A percentile compares a stretch with the other conserved stretches of the same genome.
phyloP scores from a whole-genome alignment of 257 asterid genomes.

The Galeopsis tetrahit region DNA sequence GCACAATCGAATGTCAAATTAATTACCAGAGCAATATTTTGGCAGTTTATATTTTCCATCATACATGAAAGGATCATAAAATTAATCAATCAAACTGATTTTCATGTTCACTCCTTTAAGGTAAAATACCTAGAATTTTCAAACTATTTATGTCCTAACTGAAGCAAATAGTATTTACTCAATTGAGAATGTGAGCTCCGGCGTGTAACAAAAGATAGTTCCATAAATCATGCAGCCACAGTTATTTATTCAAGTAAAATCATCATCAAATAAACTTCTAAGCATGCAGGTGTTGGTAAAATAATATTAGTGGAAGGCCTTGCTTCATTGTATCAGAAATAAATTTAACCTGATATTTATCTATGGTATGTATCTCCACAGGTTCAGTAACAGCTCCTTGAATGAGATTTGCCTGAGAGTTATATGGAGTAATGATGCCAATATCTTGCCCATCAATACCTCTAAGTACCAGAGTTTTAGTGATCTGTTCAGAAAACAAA shows the following conservation, averaged over 20 bases:
- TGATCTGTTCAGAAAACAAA: conserved; percentile 46
- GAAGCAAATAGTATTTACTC: background rate
- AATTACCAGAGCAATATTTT: background rate
- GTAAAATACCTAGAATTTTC: background rate
- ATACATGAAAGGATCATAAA: background rate
- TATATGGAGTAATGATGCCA: conserved; percentile 95
- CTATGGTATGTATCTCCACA: conserved; percentile 94
- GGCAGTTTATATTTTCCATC: background rate
- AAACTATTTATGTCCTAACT: conserved; percentile 5
- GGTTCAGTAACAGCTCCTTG: conserved; percentile 60
- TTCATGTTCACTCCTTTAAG: background rate
- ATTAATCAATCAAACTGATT: background rate
- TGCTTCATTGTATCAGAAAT: background rate
- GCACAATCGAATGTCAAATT: background rate
- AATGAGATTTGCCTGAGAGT: conserved; percentile 82
- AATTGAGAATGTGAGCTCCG: background rate
- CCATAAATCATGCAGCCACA: background rate
- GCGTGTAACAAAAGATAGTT: background rate
- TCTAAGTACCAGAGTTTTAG: conserved; percentile 53
- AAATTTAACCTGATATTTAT: conserved; percentile 84
- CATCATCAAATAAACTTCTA: background rate
- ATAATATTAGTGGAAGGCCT: background rate
- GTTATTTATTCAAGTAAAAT: background rate
- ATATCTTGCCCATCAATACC: conserved; percentile 76
- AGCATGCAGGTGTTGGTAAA: background rate